Evolutionary conservation across 1,139 yeast genomes (phyloP).

Genomic region (Nakaseomyces kungkrabaensis): DNA sequence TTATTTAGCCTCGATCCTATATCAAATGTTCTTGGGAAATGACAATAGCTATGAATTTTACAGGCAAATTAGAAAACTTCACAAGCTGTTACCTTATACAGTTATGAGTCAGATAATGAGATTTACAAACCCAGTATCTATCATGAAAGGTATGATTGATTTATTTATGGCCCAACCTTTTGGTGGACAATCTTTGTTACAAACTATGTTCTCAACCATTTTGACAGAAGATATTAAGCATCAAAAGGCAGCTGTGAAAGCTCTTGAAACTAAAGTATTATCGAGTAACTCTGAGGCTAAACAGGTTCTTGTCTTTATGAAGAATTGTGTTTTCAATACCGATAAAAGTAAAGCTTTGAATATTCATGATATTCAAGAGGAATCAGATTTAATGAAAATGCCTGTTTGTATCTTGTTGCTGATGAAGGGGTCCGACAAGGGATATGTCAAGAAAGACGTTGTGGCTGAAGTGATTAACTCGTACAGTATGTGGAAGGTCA

Average conservation of each 20-base stretch:
- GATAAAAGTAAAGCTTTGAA: constrained; percentile 26
- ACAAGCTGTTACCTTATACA: constrained; percentile 65
- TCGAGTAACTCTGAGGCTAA: constrained; percentile 24
- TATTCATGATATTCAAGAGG: constrained; percentile 30
- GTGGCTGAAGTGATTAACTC: constrained; percentile 25
- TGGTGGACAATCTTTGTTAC: constrained; percentile 60
- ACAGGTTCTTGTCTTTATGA: constrained; percentile 24
- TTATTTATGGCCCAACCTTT: constrained; percentile 71
- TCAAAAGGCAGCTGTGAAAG: constrained; percentile 46
- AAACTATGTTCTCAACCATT: constrained; percentile 60
- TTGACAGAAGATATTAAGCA: constrained; percentile 70
- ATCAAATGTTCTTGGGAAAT: constrained; percentile 67
- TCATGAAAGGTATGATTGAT: constrained; percentile 69
- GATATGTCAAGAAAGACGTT: constrained; percentile 15
- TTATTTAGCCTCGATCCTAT: constrained; percentile 74
- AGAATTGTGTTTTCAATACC: constrained; percentile 24
- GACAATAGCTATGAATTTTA: constrained; percentile 71
- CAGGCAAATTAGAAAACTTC: constrained; percentile 57
- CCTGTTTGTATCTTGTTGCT: constrained; percentile 30
- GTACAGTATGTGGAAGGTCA: constrained; percentile 33
- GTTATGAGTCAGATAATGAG: constrained; percentile 64
- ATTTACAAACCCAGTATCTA: constrained; percentile 77
- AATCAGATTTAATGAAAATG: constrained; percentile 31
- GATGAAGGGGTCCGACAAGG: constrained; percentile 19
- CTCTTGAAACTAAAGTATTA: constrained; percentile 35